These are phyloP conservation scores for Flaveria robusta DNA, from an alignment of 129 eudicot genomes.

Conservation along the genomic window DNA sequence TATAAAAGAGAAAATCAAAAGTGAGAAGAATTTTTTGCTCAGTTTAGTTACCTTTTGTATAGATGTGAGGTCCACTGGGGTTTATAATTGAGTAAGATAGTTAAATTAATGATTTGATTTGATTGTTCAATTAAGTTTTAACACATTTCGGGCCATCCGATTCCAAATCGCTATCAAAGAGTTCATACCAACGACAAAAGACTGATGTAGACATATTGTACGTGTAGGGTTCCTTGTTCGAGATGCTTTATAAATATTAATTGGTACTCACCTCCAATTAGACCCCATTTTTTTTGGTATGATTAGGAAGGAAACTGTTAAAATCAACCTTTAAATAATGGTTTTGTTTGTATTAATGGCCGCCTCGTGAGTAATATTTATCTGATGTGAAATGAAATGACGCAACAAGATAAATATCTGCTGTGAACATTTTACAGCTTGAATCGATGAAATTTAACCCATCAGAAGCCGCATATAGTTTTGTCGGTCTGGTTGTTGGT, in stretches of 20 bases:
- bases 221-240: slow-evolving; percentile 33
- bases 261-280: slow-evolving; percentile 20
- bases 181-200: slow-evolving; percentile 36
- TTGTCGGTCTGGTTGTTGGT: too few relatives aligned
- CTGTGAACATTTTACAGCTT: too few relatives aligned
- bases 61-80: slow-evolving; percentile 33
- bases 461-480: too few relatives aligned
- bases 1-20: background rate
- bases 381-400: too few relatives aligned
- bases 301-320: slow-evolving; percentile 6
- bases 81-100: slow-evolving; percentile 33
- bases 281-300: slow-evolving; percentile 8
- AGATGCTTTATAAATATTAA: slow-evolving; percentile 17
- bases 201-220: slow-evolving; percentile 22
- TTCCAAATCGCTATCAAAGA: slow-evolving; percentile 31
- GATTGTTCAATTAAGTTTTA: slow-evolving; percentile 26
- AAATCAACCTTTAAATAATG: slow-evolving; percentile 5
- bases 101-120: slow-evolving; percentile 39
- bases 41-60: slow-evolving; percentile 1
- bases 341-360: background rate
- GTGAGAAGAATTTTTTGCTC: slow-evolving; percentile 16
- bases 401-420: too few relatives aligned
- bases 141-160: slow-evolving; percentile 31
- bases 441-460: too few relatives aligned
- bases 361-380: too few relatives aligned